Percentiles rank a stretch among this genome's conserved stretches.
These are phyloP conservation scores for Rhinocladiella mackenziei DNA, from an alignment of 2,329 filamentous ascomycete species.

Conservation along the genomic window DNA sequence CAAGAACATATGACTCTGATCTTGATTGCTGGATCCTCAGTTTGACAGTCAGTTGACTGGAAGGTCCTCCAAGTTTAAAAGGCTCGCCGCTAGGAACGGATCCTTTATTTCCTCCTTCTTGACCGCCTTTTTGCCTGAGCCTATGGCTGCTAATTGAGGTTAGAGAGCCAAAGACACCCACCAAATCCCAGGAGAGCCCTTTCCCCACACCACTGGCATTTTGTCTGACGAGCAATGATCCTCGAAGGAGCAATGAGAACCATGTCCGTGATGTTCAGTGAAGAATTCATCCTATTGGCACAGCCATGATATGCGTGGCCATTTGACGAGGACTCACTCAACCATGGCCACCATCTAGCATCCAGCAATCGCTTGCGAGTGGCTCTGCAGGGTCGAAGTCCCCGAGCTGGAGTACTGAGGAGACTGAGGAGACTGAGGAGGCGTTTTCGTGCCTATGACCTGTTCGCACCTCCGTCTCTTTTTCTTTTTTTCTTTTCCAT, in stretches of 20 bases:
- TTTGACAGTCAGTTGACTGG: no score
- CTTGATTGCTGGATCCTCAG: no score
- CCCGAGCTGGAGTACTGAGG: no score
- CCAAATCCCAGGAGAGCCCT: conserved; percentile 5
- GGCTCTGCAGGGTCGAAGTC: conserved; percentile 1
- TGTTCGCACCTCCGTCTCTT: conserved; percentile 1
- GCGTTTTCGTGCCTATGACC: no score
- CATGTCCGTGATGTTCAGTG: conserved; percentile 3
- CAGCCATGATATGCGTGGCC: conserved; percentile 4
- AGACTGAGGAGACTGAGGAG: no score
- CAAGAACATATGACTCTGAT: no score
- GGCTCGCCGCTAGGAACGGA: conserved; percentile 7
- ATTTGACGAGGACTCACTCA: no score
- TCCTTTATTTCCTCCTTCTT: conserved; percentile 11
- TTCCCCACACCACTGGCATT: conserved; percentile 15
- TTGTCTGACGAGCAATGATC: conserved; percentile 12
- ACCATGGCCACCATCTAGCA: no score
- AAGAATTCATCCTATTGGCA: conserved; percentile 13
- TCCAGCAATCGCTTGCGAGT: neutral
- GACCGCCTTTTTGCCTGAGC: conserved; percentile 20
- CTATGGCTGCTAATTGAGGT: conserved; percentile 9
- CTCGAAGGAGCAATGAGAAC: neutral
- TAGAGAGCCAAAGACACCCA: conserved; percentile 9
- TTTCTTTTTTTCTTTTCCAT: neutral
- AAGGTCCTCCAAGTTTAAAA: no score